Evolutionary conservation across 2,329 filamentous ascomycete species (phyloP).

Genomic region (Talaromyces albobiverticillius): DNA sequence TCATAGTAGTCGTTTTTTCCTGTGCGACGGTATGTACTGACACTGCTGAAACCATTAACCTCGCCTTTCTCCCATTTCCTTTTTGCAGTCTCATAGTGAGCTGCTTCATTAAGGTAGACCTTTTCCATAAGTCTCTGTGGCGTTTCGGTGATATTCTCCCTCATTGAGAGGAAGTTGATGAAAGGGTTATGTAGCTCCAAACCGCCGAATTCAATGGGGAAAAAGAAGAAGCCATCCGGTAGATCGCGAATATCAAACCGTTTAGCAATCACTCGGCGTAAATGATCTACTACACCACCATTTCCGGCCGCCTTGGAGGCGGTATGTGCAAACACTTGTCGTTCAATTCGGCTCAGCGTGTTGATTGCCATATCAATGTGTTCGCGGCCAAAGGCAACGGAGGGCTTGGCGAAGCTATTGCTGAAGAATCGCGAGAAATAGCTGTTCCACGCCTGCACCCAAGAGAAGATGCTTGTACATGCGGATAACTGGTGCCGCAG

Average conservation of each 20-base stretch:
- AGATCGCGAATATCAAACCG: constrained; percentile 51
- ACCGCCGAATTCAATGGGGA: constrained; percentile 51
- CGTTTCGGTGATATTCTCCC: constrained; percentile 37
- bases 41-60: neutral
- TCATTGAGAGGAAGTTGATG: constrained; percentile 48
- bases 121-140: constrained; percentile 32
- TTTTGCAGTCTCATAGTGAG: constrained; percentile 50
- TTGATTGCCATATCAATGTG: constrained; percentile 57
- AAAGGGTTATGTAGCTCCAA: constrained; percentile 52
- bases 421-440: constrained; percentile 57
- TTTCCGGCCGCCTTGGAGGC: constrained; percentile 12
- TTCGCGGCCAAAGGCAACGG: constrained; percentile 53
- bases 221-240: constrained; percentile 53
- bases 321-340: constrained; percentile 45
- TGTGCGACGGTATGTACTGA: neutral
- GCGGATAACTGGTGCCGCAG: constrained; percentile 57
- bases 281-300: constrained; percentile 53
- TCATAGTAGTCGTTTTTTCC: constrained; percentile 11
- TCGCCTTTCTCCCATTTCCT: constrained; percentile 30
- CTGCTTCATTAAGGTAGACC: constrained; percentile 46
- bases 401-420: constrained; percentile 57
- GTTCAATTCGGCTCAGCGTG: constrained; percentile 53
- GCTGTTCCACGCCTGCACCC: constrained; percentile 60
- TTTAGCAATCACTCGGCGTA: constrained; percentile 51
- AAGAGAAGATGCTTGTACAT: constrained; percentile 56